A percentile compares a stretch with the other conserved stretches of the same genome.
Conservation (phyloP, 108 stramenopile species). For the Cylindrotheca fusiformis region DNA sequence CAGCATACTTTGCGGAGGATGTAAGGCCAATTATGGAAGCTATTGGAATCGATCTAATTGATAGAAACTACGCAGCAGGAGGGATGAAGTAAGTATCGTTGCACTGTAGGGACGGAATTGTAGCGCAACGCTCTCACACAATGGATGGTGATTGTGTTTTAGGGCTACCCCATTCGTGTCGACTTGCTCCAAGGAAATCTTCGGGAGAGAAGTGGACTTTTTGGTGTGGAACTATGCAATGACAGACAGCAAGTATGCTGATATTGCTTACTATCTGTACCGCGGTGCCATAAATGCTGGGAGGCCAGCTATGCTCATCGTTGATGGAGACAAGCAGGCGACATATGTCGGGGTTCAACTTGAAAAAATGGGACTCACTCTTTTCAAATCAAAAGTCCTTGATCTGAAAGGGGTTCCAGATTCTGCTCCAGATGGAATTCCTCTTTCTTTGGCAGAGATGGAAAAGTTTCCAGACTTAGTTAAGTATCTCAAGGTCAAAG, state of each 20-base stretch:
- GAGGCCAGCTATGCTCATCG: slow-evolving; percentile 31
- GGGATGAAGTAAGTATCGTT: slow-evolving; percentile 42
- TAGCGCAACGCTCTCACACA: background rate
- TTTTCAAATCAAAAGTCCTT: background rate
- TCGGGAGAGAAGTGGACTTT: slow-evolving; percentile 64
- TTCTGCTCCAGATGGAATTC: background rate
- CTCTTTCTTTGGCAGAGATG: slow-evolving; percentile 18
- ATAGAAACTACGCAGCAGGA: slow-evolving; percentile 79
- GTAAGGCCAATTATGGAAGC: slow-evolving; percentile 41
- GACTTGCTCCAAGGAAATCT: slow-evolving; percentile 57
- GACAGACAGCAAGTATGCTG: slow-evolving; percentile 26
- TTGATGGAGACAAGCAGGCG: background rate
- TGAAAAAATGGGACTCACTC: background rate
- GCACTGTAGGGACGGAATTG: background rate
- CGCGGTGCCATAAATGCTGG: slow-evolving; percentile 23
- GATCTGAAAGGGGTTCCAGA: background rate
- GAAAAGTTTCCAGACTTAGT: slow-evolving; percentile 35
- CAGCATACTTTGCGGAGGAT: slow-evolving; percentile 49
- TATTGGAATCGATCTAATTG: slow-evolving; percentile 60
- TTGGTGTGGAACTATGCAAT: slow-evolving; percentile 64
- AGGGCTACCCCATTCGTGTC: slow-evolving; percentile 1
- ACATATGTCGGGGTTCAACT: background rate
- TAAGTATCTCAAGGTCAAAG: slow-evolving; percentile 10
- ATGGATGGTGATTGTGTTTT: background rate
- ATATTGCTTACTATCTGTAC: slow-evolving; percentile 27